Evolutionary conservation across 257 asterid genomes (phyloP).

Genomic region (Plantago major): DNA sequence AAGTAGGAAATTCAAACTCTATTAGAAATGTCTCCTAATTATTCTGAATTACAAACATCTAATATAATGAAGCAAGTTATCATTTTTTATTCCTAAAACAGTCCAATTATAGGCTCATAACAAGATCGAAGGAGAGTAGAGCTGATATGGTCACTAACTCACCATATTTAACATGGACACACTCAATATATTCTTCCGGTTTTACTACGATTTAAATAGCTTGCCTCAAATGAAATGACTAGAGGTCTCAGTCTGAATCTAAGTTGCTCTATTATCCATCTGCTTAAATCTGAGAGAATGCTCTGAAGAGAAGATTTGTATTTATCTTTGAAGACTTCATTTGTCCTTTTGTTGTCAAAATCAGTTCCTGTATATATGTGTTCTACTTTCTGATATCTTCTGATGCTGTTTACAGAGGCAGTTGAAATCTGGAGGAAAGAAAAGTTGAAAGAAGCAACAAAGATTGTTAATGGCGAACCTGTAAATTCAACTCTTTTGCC

Average conservation of each 20-base stretch:
- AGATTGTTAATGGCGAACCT: conserved; percentile 35
- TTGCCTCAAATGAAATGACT: not conserved
- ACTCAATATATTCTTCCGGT: too few relatives aligned
- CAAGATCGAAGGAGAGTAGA: too few relatives aligned
- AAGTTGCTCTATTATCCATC: not conserved
- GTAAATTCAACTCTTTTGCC: conserved; percentile 54
- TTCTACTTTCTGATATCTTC: conserved; percentile 14
- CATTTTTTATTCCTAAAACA: too few relatives aligned
- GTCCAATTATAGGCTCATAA: too few relatives aligned
- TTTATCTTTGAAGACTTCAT: not conserved
- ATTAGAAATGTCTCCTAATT: too few relatives aligned
- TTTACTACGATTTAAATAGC: not conserved
- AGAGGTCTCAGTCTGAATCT: not conserved
- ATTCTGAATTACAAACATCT: too few relatives aligned
- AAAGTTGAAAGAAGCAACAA: conserved; percentile 53
- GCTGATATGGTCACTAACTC: too few relatives aligned
- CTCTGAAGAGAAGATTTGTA: not conserved
- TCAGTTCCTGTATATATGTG: conserved; percentile 9
- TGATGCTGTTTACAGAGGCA: conserved; percentile 45
- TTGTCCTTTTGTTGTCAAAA: not conserved
- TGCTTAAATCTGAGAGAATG: not conserved
- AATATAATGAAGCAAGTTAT: too few relatives aligned
- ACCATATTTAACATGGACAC: too few relatives aligned
- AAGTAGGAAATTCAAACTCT: too few relatives aligned
- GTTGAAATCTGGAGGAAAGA: conserved; percentile 70